Base-by-base conservation (phyloP, 148 eudicot species). In the Camellia granthamiana region DNA sequence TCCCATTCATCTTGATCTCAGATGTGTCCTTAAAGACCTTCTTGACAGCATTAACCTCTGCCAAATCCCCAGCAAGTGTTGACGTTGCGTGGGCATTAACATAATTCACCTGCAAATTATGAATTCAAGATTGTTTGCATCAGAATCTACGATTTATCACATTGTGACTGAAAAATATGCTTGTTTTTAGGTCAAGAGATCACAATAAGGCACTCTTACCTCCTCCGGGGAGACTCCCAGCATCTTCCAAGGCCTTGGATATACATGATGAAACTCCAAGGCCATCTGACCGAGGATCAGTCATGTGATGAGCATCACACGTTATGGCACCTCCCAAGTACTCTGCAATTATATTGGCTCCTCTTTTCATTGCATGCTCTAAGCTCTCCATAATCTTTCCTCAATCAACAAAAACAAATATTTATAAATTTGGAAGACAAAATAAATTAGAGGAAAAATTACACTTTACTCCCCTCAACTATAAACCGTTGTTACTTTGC, bases 271-370 rank as follows among this genome's bases (percentile, higher is more conserved):
- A 85, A 81, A 89, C 90, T 70, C 88, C 88, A 46, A 87, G 85
- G 7, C 90, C 92, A 69, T 87, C 92, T 42, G 84, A 52, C 16
- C 89, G 83, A 49, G 92, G 92, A 80, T 82, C 89, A 13, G 89
- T 90, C 87, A 86, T 85, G 81, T 88, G 90, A 87, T 88, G 84
- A 72, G 92, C 92, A 78, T 90, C 92, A 78, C 88, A 86, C 3
- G 87, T 90, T 7, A 84, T 75, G 0, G 87, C 88, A 44, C 91
- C 93, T 76, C 93, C 93, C 58, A 90, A 58, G 71, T 81, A 90
- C 85, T 90, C 93, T 11, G 88, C 91, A 63, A 86, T 62, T 49
- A 90, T 90, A 30, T 82, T 85, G 10, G 91, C 93, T 56, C 88
- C 93, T 87, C 93, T 78, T 81, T 84, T 85, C 83, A n/a, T 79